Evolutionary conservation across 108 stramenopile species (phyloP).

Genomic region (Cyclotella choctawhatcheeana): DNA sequence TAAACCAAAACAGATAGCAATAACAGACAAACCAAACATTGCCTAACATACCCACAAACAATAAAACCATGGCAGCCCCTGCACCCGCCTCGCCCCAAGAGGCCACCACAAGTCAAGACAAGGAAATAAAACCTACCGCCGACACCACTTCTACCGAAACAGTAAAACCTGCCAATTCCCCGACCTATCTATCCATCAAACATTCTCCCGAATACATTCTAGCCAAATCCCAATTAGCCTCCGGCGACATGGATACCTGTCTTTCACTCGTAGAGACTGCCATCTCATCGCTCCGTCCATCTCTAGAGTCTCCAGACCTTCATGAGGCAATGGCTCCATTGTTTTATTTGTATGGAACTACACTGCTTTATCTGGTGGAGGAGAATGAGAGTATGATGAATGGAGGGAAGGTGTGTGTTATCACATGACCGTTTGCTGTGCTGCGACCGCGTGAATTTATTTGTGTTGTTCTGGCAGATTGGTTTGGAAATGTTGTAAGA

Average conservation of each 20-base stretch:
- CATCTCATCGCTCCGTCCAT: neutral
- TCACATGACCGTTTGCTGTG: no score
- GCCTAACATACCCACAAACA: neutral
- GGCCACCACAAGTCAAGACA: neutral
- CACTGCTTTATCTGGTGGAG: slow-evolving; percentile 83
- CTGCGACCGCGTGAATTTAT: no score
- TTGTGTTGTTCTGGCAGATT: no score
- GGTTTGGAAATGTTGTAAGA: no score
- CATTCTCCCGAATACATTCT: slow-evolving; percentile 42
- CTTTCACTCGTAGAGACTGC: slow-evolving; percentile 22
- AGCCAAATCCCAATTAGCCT: slow-evolving; percentile 56
- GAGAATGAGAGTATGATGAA: slow-evolving; percentile 59
- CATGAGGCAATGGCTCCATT: slow-evolving; percentile 78
- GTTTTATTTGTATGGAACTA: slow-evolving; percentile 89
- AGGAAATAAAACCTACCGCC: neutral
- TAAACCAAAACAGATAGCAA: neutral
- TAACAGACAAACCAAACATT: no score
- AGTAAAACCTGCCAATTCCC: neutral
- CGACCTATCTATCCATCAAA: slow-evolving; percentile 34
- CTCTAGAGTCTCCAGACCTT: slow-evolving; percentile 26
- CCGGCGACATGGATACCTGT: slow-evolving; percentile 66
- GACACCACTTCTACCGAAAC: neutral
- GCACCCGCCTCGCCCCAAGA: slow-evolving; percentile 30
- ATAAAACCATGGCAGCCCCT: slow-evolving; percentile 32
- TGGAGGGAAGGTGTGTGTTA: slow-evolving; percentile 1